Percentiles rank a stretch among this genome's conserved stretches.
These are phyloP conservation scores for Xylariaceae sp. DNA, from an alignment of 2,329 filamentous ascomycete species.

Conservation along the genomic window DNA sequence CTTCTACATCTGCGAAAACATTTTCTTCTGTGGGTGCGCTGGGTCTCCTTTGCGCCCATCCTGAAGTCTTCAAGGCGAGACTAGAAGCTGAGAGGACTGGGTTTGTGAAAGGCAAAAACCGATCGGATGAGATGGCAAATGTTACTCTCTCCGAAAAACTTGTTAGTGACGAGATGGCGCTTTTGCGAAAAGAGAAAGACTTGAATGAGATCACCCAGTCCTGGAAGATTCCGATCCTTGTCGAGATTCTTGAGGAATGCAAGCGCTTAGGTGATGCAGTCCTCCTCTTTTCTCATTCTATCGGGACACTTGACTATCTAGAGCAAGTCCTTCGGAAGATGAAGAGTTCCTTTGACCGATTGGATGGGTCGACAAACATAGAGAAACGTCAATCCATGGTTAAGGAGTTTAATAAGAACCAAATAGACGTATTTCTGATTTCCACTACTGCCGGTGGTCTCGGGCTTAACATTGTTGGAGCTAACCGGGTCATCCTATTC, in stretches of 20 bases:
- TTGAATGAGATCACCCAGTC: slow-evolving; percentile 58
- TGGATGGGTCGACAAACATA: slow-evolving; percentile 69
- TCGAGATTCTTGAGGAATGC: slow-evolving; percentile 69
- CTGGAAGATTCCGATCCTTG: slow-evolving; percentile 68
- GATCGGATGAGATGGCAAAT: slow-evolving; percentile 15
- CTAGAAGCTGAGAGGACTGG: slow-evolving; percentile 30
- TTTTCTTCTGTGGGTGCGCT: slow-evolving; percentile 46
- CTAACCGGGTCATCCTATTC: slow-evolving; percentile 84
- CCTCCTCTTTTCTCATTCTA: slow-evolving; percentile 77
- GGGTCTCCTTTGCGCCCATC: slow-evolving; percentile 56
- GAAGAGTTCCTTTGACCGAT: slow-evolving; percentile 53
- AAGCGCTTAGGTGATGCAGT: slow-evolving; percentile 69
- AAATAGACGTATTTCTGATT: slow-evolving; percentile 70
- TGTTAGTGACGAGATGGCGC: slow-evolving; percentile 37
- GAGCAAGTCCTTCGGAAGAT: slow-evolving; percentile 56
- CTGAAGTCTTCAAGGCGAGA: slow-evolving; percentile 48
- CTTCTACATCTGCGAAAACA: slow-evolving; percentile 20
- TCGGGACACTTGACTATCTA: slow-evolving; percentile 71
- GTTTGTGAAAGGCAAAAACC: slow-evolving; percentile 11
- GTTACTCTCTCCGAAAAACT: slow-evolving; percentile 35
- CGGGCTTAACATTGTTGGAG: slow-evolving; percentile 81
- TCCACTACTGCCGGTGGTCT: slow-evolving; percentile 82
- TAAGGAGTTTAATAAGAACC: slow-evolving; percentile 67
- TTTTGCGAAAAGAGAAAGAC: slow-evolving; percentile 42
- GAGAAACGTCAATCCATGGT: slow-evolving; percentile 62